phyloP scores from a whole-genome alignment of 1,284 basidiomycete genomes.

The Ustilago shanxiensis region DNA sequence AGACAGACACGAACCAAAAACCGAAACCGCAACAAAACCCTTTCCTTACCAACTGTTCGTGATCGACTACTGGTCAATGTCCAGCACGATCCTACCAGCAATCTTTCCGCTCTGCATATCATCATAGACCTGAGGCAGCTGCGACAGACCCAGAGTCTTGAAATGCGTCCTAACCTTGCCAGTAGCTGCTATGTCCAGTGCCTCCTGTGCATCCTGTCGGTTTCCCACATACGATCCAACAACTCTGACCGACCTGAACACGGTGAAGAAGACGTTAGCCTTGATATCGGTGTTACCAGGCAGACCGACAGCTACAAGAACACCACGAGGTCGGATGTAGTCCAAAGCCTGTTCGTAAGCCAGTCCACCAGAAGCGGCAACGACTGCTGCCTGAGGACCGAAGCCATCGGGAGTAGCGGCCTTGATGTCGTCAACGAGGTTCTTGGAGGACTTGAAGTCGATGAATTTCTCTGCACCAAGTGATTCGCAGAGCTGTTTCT shows the following conservation, averaged over 20 bases:
- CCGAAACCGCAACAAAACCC: not conserved
- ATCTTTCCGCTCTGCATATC: conserved; percentile 75
- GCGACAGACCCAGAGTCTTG: conserved; percentile 73
- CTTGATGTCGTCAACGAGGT: conserved; percentile 77
- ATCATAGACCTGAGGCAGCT: conserved; percentile 76
- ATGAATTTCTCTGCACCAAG: conserved; percentile 85
- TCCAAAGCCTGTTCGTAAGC: conserved; percentile 80
- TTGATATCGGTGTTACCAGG: conserved; percentile 77
- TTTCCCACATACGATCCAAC: conserved; percentile 81
- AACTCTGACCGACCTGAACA: conserved; percentile 75
- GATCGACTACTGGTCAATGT: conserved; percentile 66
- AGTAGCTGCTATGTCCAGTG: conserved; percentile 78
- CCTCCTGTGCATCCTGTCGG: conserved; percentile 70
- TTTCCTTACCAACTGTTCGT: not conserved
- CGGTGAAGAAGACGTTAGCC: conserved; percentile 79
- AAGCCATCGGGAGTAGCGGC: conserved; percentile 76
- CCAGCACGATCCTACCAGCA: conserved; percentile 77
- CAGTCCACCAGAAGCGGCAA: conserved; percentile 71
- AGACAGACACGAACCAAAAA: not conserved
- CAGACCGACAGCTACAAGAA: conserved; percentile 81
- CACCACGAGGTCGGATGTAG: conserved; percentile 76
- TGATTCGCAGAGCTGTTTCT: conserved; percentile 77
- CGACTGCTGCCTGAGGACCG: conserved; percentile 78
- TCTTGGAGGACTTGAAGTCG: conserved; percentile 77
- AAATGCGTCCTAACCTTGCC: conserved; percentile 79